Evolutionary conservation across 768 basidiomycete genomes (phyloP), one percentile per base, ranked within the genome.

Genomic region (Fistulinella prunicolor): DNA sequence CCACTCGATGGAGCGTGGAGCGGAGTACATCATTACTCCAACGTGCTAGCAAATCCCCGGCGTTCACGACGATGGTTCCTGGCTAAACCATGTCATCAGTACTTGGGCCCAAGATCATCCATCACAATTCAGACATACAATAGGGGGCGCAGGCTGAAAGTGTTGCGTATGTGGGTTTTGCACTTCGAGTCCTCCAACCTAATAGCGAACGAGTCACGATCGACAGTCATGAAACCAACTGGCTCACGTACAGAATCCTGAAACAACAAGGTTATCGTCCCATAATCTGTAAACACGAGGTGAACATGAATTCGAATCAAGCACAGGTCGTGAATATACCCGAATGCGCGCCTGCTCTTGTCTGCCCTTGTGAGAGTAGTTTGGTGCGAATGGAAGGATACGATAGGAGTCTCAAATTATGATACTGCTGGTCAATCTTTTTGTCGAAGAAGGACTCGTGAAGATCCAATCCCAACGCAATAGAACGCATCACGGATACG

Each of bases 11-110:
- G 16, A 90, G 75, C 3, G 90, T 91, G 36, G 88, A 89, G 19
- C 83, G 80, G 38, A 92, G 70, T 19, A 82, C 73, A 63, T 88
- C 85, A 63, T 91, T 91, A 56, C 85, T 87, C 89, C 89, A 92
- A 42, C 89, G 82, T 3, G 84, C 78, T 12, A 92, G 71, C 21
- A 92, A 74, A 62, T 93, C 89, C 4, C 86, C 90, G 8, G 85
- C 82, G 55, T 92, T 93, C 32, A 93, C 77, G 24, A 93, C 85
- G 44, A 91, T 85, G 2, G 89, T 89, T 13, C 78, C 87, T 13
- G 86, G 82, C 86, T 91, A 58, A 36, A 28, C 36, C 37, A 12
- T 26, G 17, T 13, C 17, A 38, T 66, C 44, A 55, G 38, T 22
- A 9, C 16, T 28, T 24, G 12, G n/a, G 8, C 34, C 14, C 20